These are phyloP conservation scores for Agrocybe chaxingu DNA, from an alignment of 768 basidiomycete species.

Conservation along the genomic window DNA sequence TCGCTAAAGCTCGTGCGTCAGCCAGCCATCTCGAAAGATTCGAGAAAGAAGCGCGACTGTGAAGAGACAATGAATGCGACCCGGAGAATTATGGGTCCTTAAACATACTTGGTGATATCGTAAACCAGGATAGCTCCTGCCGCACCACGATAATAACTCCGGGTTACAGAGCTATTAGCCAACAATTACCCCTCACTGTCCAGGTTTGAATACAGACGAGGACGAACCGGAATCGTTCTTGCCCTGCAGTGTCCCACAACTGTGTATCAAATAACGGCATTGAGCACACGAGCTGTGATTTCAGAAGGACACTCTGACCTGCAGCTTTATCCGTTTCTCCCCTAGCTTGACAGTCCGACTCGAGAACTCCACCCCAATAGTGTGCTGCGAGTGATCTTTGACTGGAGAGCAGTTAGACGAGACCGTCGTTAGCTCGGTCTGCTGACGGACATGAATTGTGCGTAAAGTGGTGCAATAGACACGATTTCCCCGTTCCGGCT, in stretches of 20 bases:
- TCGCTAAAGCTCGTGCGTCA: conserved; percentile 90
- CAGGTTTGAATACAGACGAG: background rate
- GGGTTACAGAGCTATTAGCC: conserved; percentile 71
- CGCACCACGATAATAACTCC: conserved; percentile 95
- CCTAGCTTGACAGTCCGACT: conserved; percentile 90
- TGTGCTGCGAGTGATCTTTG: conserved; percentile 95
- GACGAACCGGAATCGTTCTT: conserved; percentile 84
- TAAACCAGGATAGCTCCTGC: conserved; percentile 91
- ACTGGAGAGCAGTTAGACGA: conserved; percentile 47
- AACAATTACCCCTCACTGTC: conserved; percentile 10
- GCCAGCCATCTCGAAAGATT: conserved; percentile 88
- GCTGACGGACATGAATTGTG: conserved; percentile 83
- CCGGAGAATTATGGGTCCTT: background rate
- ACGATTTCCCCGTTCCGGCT: conserved; percentile 96
- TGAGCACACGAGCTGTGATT: conserved; percentile 13
- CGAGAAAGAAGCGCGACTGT: conserved; percentile 82
- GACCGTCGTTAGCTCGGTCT: background rate
- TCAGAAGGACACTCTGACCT: conserved; percentile 48
- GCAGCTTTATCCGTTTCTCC: conserved; percentile 92
- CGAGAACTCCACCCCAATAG: conserved; percentile 98
- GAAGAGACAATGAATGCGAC: conserved; percentile 12
- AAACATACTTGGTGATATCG: conserved; percentile 80
- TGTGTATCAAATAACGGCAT: conserved; percentile 27
- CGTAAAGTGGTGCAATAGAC: conserved; percentile 93
- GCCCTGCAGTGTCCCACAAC: conserved; percentile 98